These are phyloP conservation scores for Patellifolia procumbens DNA, from an alignment of 179 eudicot genomes.

Conservation along the genomic window DNA sequence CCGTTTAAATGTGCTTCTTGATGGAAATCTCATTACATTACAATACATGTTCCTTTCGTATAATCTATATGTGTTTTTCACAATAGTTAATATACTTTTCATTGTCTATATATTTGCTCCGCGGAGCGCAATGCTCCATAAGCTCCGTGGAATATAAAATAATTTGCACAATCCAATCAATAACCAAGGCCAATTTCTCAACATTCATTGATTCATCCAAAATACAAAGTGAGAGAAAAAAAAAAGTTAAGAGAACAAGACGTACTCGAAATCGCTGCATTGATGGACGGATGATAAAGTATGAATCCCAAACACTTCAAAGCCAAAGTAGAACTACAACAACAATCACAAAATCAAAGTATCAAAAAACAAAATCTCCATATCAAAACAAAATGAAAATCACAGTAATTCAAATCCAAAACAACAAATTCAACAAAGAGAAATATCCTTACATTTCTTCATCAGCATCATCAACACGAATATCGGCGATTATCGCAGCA, in stretches of 20 bases:
- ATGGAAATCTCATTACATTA: no score
- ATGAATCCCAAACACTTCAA: conserved; percentile 94
- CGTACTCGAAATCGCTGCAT: conserved; percentile 48
- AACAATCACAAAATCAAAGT: conserved; percentile 22
- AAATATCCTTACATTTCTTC: conserved; percentile 65
- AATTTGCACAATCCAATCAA: no score
- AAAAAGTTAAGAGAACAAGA: background rate
- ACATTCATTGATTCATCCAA: background rate
- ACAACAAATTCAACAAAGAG: background rate
- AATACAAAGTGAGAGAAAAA: background rate
- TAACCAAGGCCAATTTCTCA: no score
- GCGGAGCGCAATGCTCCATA: no score
- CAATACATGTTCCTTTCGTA: no score
- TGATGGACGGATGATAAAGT: conserved; percentile 67
- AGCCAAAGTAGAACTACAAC: conserved; percentile 58
- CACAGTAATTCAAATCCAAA: background rate
- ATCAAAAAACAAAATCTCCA: no score
- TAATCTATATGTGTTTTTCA: no score
- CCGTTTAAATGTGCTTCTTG: no score
- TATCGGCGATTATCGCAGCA: conserved; percentile 46
- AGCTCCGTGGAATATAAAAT: no score
- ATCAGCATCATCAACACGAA: conserved; percentile 40
- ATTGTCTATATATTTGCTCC: no score
- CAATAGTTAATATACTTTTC: no score
- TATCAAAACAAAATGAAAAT: background rate